These are phyloP conservation scores for Lactarius evosmus DNA, from an alignment of 768 basidiomycete species.

Conservation along the genomic window DNA sequence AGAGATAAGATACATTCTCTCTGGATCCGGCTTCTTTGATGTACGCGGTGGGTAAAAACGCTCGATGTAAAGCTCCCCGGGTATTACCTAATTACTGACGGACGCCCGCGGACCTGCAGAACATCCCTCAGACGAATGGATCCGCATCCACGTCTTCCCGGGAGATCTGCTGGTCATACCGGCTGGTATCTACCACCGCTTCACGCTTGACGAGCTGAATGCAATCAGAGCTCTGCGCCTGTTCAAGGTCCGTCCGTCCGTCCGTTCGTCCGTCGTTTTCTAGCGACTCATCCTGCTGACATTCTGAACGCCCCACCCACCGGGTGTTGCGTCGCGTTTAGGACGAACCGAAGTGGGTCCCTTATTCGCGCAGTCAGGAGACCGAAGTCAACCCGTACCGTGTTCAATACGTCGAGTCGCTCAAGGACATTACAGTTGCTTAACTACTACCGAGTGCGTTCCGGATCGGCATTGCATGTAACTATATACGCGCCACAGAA, in stretches of 20 bases:
- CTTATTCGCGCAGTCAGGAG: slow-evolving; percentile 58
- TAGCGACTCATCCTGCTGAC: background rate
- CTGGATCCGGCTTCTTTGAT: slow-evolving; percentile 91
- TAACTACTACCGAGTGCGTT: background rate
- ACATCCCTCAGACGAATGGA: slow-evolving; percentile 68
- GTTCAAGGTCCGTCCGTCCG: slow-evolving; percentile 60
- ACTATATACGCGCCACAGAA: background rate
- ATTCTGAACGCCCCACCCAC: no score
- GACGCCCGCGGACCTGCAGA: slow-evolving; percentile 45
- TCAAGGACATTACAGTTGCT: background rate
- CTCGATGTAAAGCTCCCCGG: no score
- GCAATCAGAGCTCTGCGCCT: slow-evolving; percentile 74
- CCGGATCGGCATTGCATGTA: background rate
- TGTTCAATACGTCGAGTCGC: slow-evolving; percentile 52
- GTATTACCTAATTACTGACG: no score
- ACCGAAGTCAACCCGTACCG: slow-evolving; percentile 68
- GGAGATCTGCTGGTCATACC: slow-evolving; percentile 88
- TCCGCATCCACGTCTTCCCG: slow-evolving; percentile 67
- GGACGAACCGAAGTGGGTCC: slow-evolving; percentile 92
- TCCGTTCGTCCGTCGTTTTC: slow-evolving; percentile 19
- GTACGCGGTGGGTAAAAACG: slow-evolving; percentile 61
- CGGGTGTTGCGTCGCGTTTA: no score
- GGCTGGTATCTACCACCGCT: slow-evolving; percentile 91
- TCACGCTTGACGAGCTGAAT: slow-evolving; percentile 79
- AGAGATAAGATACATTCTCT: slow-evolving; percentile 85